Percentiles rank a stretch among this genome's conserved stretches.
phyloP scores from a whole-genome alignment of 805 yeast species.

The Komagataella pseudopastoris region DNA sequence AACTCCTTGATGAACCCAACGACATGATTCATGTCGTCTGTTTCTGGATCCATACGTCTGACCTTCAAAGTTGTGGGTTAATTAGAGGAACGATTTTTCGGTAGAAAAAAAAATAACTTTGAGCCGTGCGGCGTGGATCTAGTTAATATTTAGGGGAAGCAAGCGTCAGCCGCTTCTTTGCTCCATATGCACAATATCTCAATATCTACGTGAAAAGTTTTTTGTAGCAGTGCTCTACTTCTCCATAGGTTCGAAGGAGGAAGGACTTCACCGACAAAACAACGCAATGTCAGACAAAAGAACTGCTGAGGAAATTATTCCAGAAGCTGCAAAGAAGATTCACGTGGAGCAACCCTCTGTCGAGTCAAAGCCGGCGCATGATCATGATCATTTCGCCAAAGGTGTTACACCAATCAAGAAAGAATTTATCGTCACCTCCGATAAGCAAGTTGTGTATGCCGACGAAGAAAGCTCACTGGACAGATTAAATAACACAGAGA shows the following conservation, averaged over 20 bases:
- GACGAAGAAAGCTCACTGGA: constrained; percentile 34
- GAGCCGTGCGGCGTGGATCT: not conserved
- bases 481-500: constrained; percentile 20
- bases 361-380: not conserved
- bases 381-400: constrained; percentile 13
- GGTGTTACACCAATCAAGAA: constrained; percentile 72
- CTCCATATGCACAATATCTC: not conserved
- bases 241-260: constrained; percentile 1
- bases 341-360: constrained; percentile 1
- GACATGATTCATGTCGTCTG: not conserved
- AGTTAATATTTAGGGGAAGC: not conserved
- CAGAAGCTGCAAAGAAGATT: constrained; percentile 9
- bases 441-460: constrained; percentile 12
- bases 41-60: not conserved
- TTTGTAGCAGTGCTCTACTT: not conserved
- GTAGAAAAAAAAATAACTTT: too few species aligned
- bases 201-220: not conserved
- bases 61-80: not conserved
- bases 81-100: too few species aligned
- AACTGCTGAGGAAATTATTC: constrained; percentile 9
- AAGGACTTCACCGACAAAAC: not conserved
- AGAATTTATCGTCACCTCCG: constrained; percentile 39
- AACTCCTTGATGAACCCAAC: not conserved
- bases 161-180: not conserved
- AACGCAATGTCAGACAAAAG: constrained; percentile 1